A percentile compares a stretch with the other conserved stretches of the same genome.
Evolutionary conservation across 2,329 filamentous ascomycete genomes (phyloP).

Genomic region (Sclerotinia glacialis): DNA sequence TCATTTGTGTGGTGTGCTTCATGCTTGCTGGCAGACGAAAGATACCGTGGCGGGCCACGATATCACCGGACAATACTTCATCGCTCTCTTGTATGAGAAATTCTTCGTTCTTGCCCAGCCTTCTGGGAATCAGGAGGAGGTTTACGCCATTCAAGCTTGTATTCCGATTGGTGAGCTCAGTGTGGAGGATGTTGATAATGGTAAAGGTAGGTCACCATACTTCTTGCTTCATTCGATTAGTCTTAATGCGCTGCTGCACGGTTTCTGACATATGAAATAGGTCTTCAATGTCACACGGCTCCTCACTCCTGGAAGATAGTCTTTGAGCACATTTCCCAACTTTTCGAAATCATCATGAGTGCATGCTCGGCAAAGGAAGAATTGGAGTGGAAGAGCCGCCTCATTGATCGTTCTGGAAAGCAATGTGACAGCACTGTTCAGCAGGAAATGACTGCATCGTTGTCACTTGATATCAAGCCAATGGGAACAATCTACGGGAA

Average conservation of each 20-base stretch:
- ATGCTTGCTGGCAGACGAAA: conserved; percentile 76
- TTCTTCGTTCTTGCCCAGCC: conserved; percentile 70
- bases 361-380: conserved; percentile 82
- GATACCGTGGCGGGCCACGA: conserved; percentile 63
- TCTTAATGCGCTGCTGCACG: not conserved
- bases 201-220: conserved; percentile 53
- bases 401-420: conserved; percentile 52
- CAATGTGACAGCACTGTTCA: conserved; percentile 49
- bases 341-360: conserved; percentile 83
- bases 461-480: conserved; percentile 68
- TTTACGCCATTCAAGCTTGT: conserved; percentile 72
- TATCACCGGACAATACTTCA: conserved; percentile 76
- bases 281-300: conserved; percentile 81
- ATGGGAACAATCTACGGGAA: conserved; percentile 74
- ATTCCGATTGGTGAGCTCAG: conserved; percentile 64
- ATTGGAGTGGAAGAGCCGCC: conserved; percentile 70
- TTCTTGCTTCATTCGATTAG: too few relatives aligned
- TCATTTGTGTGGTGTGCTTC: conserved; percentile 75
- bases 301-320: conserved; percentile 89
- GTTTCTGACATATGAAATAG: conserved; percentile 45
- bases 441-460: conserved; percentile 56
- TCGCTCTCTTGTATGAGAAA: conserved; percentile 78
- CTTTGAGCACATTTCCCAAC: conserved; percentile 72
- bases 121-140: conserved; percentile 59
- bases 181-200: conserved; percentile 72